Percentiles rank a stretch among this genome's conserved stretches.
These are phyloP conservation scores for Suillus spraguei DNA, from an alignment of 768 basidiomycete species.

Conservation along the genomic window DNA sequence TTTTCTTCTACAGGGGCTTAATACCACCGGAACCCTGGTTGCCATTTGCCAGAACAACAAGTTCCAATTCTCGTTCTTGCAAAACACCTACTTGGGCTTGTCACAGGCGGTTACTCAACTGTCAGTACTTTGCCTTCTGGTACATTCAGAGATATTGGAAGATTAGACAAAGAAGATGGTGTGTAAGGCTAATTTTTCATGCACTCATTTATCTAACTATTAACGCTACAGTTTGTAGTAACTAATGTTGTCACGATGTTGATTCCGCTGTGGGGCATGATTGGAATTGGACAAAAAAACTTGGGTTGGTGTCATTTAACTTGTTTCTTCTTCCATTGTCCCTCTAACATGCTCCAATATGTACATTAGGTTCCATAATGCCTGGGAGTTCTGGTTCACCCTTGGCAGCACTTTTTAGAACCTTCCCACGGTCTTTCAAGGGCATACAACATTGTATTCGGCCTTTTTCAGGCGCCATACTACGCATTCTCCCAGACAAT, in stretches of 20 bases:
- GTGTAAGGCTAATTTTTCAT: conserved; percentile 9
- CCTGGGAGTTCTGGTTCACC: conserved; percentile 91
- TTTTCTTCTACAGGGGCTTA: conserved; percentile 57
- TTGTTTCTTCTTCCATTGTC: background rate
- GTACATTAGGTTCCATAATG: conserved; percentile 64
- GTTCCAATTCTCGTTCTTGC: conserved; percentile 79
- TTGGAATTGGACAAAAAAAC: conserved; percentile 79
- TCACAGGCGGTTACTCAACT: conserved; percentile 74
- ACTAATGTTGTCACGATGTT: conserved; percentile 77
- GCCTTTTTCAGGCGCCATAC: conserved; percentile 85
- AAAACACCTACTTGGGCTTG: conserved; percentile 79
- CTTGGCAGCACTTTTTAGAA: no score
- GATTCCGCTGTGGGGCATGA: conserved; percentile 86
- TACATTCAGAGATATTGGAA: conserved; percentile 81
- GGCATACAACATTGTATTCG: conserved; percentile 81
- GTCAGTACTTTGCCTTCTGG: conserved; percentile 78
- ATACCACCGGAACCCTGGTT: conserved; percentile 77
- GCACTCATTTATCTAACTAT: background rate
- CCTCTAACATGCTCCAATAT: conserved; percentile 1
- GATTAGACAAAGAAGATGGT: conserved; percentile 85
- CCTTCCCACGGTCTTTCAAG: no score
- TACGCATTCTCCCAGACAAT: conserved; percentile 86
- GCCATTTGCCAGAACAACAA: conserved; percentile 80
- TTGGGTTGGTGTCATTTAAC: conserved; percentile 52
- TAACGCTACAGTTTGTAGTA: conserved; percentile 58